phyloP scores from a whole-genome alignment of 2,329 filamentous ascomycete genomes.

The Cadophora sp. region DNA sequence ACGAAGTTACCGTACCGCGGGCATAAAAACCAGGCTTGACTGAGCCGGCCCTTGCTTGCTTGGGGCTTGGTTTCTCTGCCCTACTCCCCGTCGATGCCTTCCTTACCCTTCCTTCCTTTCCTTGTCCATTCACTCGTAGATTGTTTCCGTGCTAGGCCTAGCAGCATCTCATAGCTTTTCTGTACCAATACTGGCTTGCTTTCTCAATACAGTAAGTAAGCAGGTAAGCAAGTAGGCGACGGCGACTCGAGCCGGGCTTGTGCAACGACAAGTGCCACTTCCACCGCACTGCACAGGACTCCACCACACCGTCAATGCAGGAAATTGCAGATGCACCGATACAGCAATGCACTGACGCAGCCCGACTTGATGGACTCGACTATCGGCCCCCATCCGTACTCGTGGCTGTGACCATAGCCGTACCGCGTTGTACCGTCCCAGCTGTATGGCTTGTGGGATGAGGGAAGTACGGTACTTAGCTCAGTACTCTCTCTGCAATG shows the following conservation, averaged over 20 bases:
- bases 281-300: background rate
- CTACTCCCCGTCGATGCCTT: background rate
- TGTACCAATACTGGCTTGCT: slow-evolving; percentile 1
- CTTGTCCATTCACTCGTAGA: background rate
- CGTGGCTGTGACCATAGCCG: background rate
- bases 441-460: slow-evolving; percentile 5
- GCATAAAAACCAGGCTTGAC: slow-evolving; percentile 14
- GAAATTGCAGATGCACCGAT: slow-evolving; percentile 20
- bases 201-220: too few relatives aligned
- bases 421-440: background rate
- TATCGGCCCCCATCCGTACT: background rate
- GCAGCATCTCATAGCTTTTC: background rate
- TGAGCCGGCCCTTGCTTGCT: slow-evolving; percentile 1
- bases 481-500: too few relatives aligned
- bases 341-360: slow-evolving; percentile 1
- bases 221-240: too few relatives aligned
- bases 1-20: slow-evolving; percentile 5
- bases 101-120: background rate
- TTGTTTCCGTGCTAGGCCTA: slow-evolving; percentile 2
- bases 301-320: slow-evolving; percentile 9
- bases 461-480: background rate
- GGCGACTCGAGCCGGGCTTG: slow-evolving; percentile 15
- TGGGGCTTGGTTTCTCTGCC: background rate
- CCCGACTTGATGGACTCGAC: slow-evolving; percentile 8
- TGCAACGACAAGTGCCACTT: slow-evolving; percentile 8